A percentile compares a stretch with the other conserved stretches of the same genome.
Evolutionary conservation across 192 early-diverging fungal species (phyloP).

Genomic region (Chytriomyces confervae): DNA sequence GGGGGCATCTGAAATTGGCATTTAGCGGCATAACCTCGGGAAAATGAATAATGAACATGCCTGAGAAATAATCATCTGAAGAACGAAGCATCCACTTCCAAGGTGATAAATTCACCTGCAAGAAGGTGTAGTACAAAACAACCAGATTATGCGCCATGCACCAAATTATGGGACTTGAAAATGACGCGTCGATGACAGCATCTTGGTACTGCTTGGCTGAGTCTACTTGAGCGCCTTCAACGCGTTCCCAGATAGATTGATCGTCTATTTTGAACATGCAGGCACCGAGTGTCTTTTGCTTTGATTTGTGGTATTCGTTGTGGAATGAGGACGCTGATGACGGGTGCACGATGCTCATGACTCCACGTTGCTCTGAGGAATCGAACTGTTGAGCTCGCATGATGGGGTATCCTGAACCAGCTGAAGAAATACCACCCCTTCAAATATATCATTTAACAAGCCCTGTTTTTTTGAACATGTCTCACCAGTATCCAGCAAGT

Average conservation of each 20-base stretch:
- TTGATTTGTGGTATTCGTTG: constrained; percentile 1
- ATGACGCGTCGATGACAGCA: not conserved
- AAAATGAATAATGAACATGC: not conserved
- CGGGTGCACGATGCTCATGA: constrained; percentile 1
- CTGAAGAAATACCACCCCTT: too few species aligned
- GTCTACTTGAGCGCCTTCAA: not conserved
- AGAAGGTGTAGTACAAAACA: constrained; percentile 14
- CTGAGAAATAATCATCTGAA: constrained; percentile 31
- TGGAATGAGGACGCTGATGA: not conserved
- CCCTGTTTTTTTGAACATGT: not conserved
- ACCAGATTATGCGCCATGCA: constrained; percentile 27
- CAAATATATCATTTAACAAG: too few species aligned
- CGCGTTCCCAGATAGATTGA: constrained; percentile 1
- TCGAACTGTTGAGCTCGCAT: too few species aligned
- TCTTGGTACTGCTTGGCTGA: not conserved
- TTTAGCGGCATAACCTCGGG: not conserved
- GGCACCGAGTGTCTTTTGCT: not conserved
- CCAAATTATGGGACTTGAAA: not conserved
- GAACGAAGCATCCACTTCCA: not conserved
- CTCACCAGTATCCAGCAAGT: constrained; percentile 20
- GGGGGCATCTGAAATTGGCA: not conserved
- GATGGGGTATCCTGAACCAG: too few species aligned
- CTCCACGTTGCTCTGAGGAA: too few species aligned
- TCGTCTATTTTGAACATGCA: constrained; percentile 25
- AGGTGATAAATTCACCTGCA: not conserved